phyloP scores from a whole-genome alignment of 306 rosid species.

The Arachis hypogaea region DNA sequence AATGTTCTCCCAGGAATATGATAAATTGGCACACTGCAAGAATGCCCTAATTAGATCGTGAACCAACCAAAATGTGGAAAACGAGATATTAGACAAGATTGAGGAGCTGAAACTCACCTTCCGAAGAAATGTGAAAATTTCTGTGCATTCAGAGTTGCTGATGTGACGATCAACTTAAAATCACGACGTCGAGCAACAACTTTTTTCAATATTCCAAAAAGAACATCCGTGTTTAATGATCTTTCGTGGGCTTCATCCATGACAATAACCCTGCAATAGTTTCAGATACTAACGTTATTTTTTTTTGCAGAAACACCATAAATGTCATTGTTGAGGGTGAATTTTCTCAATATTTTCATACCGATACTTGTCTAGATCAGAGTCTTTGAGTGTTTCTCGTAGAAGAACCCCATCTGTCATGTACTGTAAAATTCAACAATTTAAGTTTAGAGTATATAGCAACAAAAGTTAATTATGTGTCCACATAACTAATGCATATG shows the following conservation, averaged over 20 bases:
- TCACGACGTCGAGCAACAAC: slow-evolving; percentile 97
- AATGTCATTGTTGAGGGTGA: not conserved
- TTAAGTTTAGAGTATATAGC: slow-evolving; percentile 37
- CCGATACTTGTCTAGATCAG: slow-evolving; percentile 97
- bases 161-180: slow-evolving; percentile 94
- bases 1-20: slow-evolving; percentile 98
- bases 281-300: slow-evolving; percentile 31
- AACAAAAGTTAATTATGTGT: not conserved
- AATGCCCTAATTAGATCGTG: slow-evolving; percentile 29
- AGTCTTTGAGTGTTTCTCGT: slow-evolving; percentile 95
- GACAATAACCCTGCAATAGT: slow-evolving; percentile 79
- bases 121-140: slow-evolving; percentile 94
- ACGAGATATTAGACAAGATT: not conserved
- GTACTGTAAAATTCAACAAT: slow-evolving; percentile 65
- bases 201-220: slow-evolving; percentile 90
- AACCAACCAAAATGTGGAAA: slow-evolving; percentile 26
- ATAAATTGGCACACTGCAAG: slow-evolving; percentile 86
- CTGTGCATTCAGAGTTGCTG: slow-evolving; percentile 93
- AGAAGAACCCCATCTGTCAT: slow-evolving; percentile 99
- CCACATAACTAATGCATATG: slow-evolving; percentile 8
- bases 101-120: slow-evolving; percentile 60
- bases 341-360: slow-evolving; percentile 45
- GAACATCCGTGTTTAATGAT: slow-evolving; percentile 91
- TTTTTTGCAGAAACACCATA: slow-evolving; percentile 32
- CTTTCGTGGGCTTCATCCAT: slow-evolving; percentile 99